Base-by-base conservation (phyloP, 78 protist genomes). In the Dictyostelium firmibasis region DNA sequence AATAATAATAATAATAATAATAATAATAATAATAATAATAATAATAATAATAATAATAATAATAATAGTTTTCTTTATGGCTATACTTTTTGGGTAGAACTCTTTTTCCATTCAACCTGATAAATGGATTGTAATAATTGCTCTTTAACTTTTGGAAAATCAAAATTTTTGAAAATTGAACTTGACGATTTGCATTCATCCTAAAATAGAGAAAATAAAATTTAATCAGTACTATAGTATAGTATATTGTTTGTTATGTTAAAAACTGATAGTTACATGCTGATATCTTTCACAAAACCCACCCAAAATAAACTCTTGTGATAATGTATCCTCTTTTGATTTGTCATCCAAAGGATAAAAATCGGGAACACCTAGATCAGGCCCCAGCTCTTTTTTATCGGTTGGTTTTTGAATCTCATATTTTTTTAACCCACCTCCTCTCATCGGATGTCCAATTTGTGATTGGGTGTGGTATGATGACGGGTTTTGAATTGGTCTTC, bases 31-130 rank as follows among this genome's bases (percentile, higher is more conserved):
- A 41, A 78, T 41, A 43, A 78, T 9, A n/a, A 14, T 0, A n/a
- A 77, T 0, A n/a, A 11, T 4, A 3, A 23, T 43, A 25, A 1
- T 16, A 43, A 36, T 25, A 50, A 27, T 27, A 2, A 27, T 53
- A 13, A 8, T 0, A 35, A 23, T 38, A 27, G 10, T 33, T 4
- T 4, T 38, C 4, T 38, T 38, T 38, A 3, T 53, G 23, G 5
- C 31, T 25, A 83, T 41, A 25, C 44, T 25, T 74, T 41, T 25
- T 53, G 82, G 1, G 70, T 14, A 4, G 92, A 85, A 50, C 50
- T 74, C 69, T 89, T 89, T 50, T 89, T 89, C 94, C 94, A 89
- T 35, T 89, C 94, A 7, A 89, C 87, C 23, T 89, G 86, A 33
- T 89, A 89, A 18, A 89, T 78, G 18, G 88, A 72, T 81, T 89